Conservation (phyloP, 176 grass and related monocot species). For the Carex littledalei region DNA sequence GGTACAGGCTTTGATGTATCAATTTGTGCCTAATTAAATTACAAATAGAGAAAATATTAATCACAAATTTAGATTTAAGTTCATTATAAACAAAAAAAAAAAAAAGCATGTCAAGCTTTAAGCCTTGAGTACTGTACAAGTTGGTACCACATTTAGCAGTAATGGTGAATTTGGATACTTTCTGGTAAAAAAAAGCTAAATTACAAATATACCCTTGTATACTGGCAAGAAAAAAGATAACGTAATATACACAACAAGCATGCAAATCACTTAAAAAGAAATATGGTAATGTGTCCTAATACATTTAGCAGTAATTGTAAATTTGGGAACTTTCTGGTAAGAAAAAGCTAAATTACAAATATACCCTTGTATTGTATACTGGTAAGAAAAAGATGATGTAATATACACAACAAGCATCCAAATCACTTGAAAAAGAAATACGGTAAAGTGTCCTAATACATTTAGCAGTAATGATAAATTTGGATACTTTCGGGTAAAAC, state of each 20-base stretch:
- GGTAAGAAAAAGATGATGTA: too few relatives aligned
- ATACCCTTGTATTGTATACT: too few relatives aligned
- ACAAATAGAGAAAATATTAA: not conserved
- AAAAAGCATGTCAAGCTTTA: not conserved
- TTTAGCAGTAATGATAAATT: too few relatives aligned
- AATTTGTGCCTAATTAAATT: slow-evolving; percentile 24
- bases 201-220: not conserved
- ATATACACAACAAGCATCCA: too few relatives aligned
- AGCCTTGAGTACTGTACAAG: not conserved
- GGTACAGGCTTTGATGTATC: slow-evolving; percentile 17
- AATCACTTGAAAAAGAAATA: not conserved
- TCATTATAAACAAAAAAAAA: not conserved
- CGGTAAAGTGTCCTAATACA: too few relatives aligned
- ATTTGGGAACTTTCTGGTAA: too few relatives aligned
- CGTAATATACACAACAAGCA: not conserved
- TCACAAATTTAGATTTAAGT: not conserved
- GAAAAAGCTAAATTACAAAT: too few relatives aligned
- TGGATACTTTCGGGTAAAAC: too few relatives aligned
- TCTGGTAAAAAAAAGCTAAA: not conserved
- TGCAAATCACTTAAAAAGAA: not conserved
- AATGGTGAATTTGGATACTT: not conserved
- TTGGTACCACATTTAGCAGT: not conserved
- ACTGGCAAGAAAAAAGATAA: not conserved
- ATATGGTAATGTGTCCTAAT: too few relatives aligned
- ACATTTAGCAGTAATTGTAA: too few relatives aligned